These are phyloP conservation scores for Rhizopus stolonifer DNA, from an alignment of 371 early-diverging fungal genomes.

Conservation along the genomic window DNA sequence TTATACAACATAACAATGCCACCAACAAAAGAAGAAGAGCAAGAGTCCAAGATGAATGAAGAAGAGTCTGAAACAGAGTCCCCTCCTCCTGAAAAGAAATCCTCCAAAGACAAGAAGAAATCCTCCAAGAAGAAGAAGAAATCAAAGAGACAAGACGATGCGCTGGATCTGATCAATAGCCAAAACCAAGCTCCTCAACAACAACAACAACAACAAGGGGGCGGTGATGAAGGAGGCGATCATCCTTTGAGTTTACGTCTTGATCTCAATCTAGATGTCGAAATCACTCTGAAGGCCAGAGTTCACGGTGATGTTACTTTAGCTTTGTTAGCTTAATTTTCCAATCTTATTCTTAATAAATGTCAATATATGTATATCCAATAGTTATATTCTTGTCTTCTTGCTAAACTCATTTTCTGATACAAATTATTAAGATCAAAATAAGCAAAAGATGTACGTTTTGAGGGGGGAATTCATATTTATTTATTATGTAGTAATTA, in stretches of 20 bases:
- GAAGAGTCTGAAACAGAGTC: slow-evolving; percentile 4
- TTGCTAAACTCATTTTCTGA: too few species aligned
- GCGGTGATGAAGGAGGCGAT: slow-evolving; percentile 1
- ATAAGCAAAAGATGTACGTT: too few species aligned
- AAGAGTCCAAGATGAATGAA: slow-evolving; percentile 9
- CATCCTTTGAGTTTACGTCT: slow-evolving; percentile 33
- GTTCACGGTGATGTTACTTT: slow-evolving; percentile 33
- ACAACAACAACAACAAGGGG: not conserved
- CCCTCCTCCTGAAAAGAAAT: slow-evolving; percentile 6
- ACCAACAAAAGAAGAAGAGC: slow-evolving; percentile 13
- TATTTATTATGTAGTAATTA: slow-evolving; percentile 9
- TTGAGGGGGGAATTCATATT: too few species aligned
- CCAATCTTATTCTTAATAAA: too few species aligned
- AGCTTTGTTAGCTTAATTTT: slow-evolving; percentile 24
- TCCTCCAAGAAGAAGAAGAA: slow-evolving; percentile 22
- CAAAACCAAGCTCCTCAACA: slow-evolving; percentile 2
- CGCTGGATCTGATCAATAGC: slow-evolving; percentile 4
- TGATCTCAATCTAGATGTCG: slow-evolving; percentile 38
- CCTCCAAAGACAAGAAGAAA: slow-evolving; percentile 11
- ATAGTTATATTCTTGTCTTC: too few species aligned
- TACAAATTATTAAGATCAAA: too few species aligned
- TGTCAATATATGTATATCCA: too few species aligned
- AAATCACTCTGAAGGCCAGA: slow-evolving; percentile 30
- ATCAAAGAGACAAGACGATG: slow-evolving; percentile 7
- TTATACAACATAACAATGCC: slow-evolving; percentile 9